Evolutionary conservation across 331 rosid species (phyloP), one percentile per base, ranked within the genome.

Genomic region (Spiraea crenata): DNA sequence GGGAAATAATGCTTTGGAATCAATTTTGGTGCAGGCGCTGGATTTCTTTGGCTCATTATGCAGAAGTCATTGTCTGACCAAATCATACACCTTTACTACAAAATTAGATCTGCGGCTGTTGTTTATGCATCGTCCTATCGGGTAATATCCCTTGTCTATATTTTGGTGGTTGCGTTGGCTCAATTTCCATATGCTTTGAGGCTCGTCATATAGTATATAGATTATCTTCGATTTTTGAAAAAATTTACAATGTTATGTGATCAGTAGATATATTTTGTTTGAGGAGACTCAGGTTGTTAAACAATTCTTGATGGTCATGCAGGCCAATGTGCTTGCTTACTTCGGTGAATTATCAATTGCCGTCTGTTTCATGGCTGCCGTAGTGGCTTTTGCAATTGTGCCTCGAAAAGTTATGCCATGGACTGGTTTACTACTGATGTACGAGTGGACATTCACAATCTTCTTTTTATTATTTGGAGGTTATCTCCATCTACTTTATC

Each of bases 381-480:
- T 81, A 71, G 82, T 84, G 57, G 85, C 96, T 20, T 76, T 95
- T 65, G 80, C 67, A 76, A 85, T 89, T 57, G 92, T 95, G 62
- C 99, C 99, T 25, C 90, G 81, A 46, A 97, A 95, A 88, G 98
- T 95, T 76, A 77, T 78, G 87, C 99, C 99, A 39, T 95, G 99
- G 97, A 91, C 98, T 74, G 99, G 99, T 61, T 86, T 95, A 77
- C 87, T 95, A 74, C 83, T 95, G 89, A 89, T 86, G 93, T 95
- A 95, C 60, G 99, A 95, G 78, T 95, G 99, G 99, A 89, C 92
- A 34, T 88, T 86, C 83, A 79, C 96, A 57, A 60, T 89, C 76
- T 95, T 91, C 88, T 77, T 86, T 74, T 51, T 89, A 62, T 70
- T 86, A 50, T 91, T 89, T 76, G 96, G 99, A 62, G 91, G 93